These are phyloP conservation scores for Tylopilus plumbeoviolaceoides DNA, from an alignment of 768 basidiomycete species.

Conservation along the genomic window DNA sequence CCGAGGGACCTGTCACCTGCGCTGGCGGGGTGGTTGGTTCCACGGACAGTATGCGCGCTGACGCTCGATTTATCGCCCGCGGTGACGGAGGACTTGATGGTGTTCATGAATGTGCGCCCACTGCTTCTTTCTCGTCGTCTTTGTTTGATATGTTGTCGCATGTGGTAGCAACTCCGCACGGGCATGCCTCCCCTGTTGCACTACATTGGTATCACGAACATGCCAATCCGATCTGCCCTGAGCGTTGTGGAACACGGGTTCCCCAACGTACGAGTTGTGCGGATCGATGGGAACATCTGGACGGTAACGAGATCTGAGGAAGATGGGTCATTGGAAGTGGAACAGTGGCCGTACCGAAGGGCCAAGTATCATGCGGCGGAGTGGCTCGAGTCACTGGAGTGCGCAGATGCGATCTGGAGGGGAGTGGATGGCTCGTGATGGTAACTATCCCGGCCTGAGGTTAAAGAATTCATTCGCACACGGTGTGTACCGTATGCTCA, in stretches of 20 bases:
- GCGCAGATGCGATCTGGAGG: conserved; percentile 48
- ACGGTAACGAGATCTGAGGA: conserved; percentile 36
- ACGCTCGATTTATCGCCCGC: conserved; percentile 38
- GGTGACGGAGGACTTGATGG: conserved; percentile 37
- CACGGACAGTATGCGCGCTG: conserved; percentile 47
- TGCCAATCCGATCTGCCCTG: conserved; percentile 36
- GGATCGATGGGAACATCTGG: conserved; percentile 52
- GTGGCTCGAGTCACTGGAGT: conserved; percentile 65
- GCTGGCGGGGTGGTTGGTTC: conserved; percentile 66
- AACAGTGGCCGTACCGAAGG: conserved; percentile 54
- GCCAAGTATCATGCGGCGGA: conserved; percentile 50
- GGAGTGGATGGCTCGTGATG: conserved; percentile 12
- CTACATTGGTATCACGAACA: conserved; percentile 54
- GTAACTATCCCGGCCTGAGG: background rate
- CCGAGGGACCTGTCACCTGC: conserved; percentile 60
- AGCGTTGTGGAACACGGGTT: conserved; percentile 56
- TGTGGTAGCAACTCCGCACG: conserved; percentile 52
- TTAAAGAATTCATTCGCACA: background rate
- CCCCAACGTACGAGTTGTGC: conserved; percentile 54
- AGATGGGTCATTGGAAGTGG: conserved; percentile 39
- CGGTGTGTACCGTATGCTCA: background rate
- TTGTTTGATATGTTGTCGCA: background rate
- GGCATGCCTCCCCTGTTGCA: conserved; percentile 52
- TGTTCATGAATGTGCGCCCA: conserved; percentile 39
- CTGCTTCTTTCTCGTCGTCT: background rate